Evolutionary conservation across 192 early-diverging fungal species (phyloP).

Genomic region (Backusella luteola): DNA sequence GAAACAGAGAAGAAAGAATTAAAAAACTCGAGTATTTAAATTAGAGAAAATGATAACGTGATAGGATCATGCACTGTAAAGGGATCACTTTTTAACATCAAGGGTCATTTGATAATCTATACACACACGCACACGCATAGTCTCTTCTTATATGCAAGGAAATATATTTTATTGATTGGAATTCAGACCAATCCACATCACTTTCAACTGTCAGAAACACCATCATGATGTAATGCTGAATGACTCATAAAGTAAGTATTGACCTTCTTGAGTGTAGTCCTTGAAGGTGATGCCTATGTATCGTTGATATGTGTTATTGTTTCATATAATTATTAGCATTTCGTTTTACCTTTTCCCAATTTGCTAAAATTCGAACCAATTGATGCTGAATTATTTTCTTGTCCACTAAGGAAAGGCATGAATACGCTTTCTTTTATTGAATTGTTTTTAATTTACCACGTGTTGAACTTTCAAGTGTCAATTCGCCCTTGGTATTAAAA

Average conservation of each 20-base stretch:
- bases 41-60: constrained; percentile 12
- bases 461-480: constrained; percentile 13
- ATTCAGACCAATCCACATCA: not conserved
- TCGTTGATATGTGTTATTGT: not conserved
- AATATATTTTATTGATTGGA: constrained; percentile 13
- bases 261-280: constrained; percentile 76
- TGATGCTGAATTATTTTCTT: constrained; percentile 66
- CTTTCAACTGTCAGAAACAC: constrained; percentile 25
- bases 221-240: constrained; percentile 1
- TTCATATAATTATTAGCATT: not conserved
- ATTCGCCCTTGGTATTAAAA: constrained; percentile 50
- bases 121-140: not conserved
- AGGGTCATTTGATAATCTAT: constrained; percentile 8
- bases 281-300: constrained; percentile 61
- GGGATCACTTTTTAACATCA: constrained; percentile 5
- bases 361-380: constrained; percentile 66
- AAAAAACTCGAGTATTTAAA: not conserved
- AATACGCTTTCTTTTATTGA: not conserved
- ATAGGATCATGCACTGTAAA: constrained; percentile 11
- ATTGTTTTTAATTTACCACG: constrained; percentile 8
- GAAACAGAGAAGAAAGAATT: not conserved
- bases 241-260: constrained; percentile 71
- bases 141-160: constrained; percentile 2
- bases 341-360: constrained; percentile 49
- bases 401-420: constrained; percentile 3